Evolutionary conservation across 352 stramenopile genomes (phyloP).

Genomic region (Chrysophaeum taylorii): DNA sequence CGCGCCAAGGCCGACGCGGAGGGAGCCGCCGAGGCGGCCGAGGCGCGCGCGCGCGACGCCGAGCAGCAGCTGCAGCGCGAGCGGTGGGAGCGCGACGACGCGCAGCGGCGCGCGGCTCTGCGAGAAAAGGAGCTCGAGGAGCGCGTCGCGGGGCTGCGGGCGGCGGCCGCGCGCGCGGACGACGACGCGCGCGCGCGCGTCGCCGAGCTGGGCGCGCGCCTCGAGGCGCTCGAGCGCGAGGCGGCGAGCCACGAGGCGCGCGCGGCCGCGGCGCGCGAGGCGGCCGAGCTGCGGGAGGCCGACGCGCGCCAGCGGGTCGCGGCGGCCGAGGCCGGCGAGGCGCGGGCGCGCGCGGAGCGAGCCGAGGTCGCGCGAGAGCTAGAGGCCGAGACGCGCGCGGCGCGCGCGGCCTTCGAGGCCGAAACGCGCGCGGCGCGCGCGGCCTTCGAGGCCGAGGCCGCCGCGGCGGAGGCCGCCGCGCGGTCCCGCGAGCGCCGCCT

Average conservation of each 20-base stretch:
- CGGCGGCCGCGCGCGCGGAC: background rate
- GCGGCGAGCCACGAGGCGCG: too few species aligned
- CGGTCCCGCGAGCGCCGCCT: background rate
- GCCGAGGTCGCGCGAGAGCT: background rate
- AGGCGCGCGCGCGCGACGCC: background rate
- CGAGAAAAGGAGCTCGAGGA: constrained; percentile 6
- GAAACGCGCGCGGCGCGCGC: too few species aligned
- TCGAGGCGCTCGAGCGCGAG: background rate
- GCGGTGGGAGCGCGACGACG: constrained; percentile 3
- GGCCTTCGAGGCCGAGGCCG: background rate
- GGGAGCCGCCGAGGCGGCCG: background rate
- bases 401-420: background rate
- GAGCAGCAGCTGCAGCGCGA: background rate
- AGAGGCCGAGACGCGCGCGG: too few species aligned
- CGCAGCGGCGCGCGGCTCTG: background rate
- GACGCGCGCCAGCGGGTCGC: too few species aligned
- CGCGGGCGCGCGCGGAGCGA: background rate
- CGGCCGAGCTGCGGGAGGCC: too few species aligned
- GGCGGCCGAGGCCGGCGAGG: background rate
- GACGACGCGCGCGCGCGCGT: background rate
- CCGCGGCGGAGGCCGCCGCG: background rate
- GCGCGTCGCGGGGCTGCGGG: background rate
- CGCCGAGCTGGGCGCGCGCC: background rate
- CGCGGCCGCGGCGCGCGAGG: too few species aligned
- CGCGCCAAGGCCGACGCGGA: background rate